Base-by-base conservation (phyloP, 2,329 filamentous ascomycete genomes). In the Fusarium drepaniforme region DNA sequence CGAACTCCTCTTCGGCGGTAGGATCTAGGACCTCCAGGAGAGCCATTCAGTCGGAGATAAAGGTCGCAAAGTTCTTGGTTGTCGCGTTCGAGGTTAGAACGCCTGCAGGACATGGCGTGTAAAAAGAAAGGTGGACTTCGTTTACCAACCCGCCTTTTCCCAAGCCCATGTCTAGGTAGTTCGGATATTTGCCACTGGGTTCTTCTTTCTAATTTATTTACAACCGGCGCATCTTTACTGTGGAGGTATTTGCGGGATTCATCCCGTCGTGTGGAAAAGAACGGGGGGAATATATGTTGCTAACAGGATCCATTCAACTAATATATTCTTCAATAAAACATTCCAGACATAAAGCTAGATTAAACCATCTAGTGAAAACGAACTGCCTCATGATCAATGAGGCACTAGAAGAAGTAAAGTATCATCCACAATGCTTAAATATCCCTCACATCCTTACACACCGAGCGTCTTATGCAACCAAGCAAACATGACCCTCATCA, bases 401-500 rank as follows among this genome's bases (percentile, higher is more conserved):
- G 16, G 5, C 18, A 9, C 1, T 4, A 13, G 18, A 30, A 53
- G 25, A 53, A 53, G 25, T n/a, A 53, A 53, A 53, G 25, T 30
- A 30, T n/a, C 9, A n/a, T 28, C 23, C 49, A 53, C 25, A 30
- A 12, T 13, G 5, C 44, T 18, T 16, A 28, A 8, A 46, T 23
- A 28, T n/a, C 46, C 25, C 6, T 30, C 46, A 28, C 5, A 3
- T 4, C 18, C 56, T 28, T 59, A 59, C 15, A 25, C 56, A 8
- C 35, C 56, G 1, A 59, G 56, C 6, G 33, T 59, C 23, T 40
- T 59, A 21, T 59, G 56, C 35, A 59, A 35, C 56, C 56, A 59
- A 59, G 56, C 33, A 59, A 59, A 59, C 56, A 59, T 59, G 56
- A 40, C 56, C 6, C 35, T 37, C 56, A 59, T 59, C 56, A 59